Evolutionary conservation across 208 protist species (phyloP), one percentile per base, ranked within the genome.

Genomic region (Naegleria fowleri): DNA sequence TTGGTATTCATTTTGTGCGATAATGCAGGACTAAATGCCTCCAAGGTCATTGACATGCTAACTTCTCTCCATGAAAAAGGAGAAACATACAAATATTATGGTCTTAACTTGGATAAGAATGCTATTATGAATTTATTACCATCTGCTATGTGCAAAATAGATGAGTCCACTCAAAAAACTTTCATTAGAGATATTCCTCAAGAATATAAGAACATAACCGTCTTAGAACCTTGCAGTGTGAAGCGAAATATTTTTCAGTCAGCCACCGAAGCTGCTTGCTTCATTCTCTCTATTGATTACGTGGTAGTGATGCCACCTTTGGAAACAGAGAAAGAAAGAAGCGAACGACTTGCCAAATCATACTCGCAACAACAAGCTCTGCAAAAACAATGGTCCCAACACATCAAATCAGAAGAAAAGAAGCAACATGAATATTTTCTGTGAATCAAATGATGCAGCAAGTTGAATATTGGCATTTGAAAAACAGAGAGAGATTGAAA

Each of bases 21-120:
- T 92, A 99, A 99, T 92, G 99, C 99, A 83, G 99, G 99, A 59
- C 99, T 99, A 93, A 99, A 99, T 95, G 97, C 98, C 90, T 99
- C 98, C 43, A 98, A 99, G 88, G 99, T 99, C 75, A 93, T 99
- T 51, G 99, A 99, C 95, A 98, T 99, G 93, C 95, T 99, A 43
- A 96, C 99, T 58, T 96, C 99, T 90, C 97, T 97, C 93, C 99
- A 99, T 95, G 96, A 97, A 92, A 79, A 33, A 13, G 67, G 67
- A 29, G 9, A 36, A 36, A 7, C 16, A 19, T 75, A 75, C 25
- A 2, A 75, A 29, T 79, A 36, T 36, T 79, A 33, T 79, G 67
- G 67, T 0, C 16, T 79, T 13, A 36, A 79, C n/a, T 33, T 79
- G 19, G 0, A 7, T 5, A 79, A 33, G 25, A 79, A 79, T 9